phyloP scores from a whole-genome alignment of 2,329 filamentous ascomycete genomes.

The Alternaria triticimaculans region DNA sequence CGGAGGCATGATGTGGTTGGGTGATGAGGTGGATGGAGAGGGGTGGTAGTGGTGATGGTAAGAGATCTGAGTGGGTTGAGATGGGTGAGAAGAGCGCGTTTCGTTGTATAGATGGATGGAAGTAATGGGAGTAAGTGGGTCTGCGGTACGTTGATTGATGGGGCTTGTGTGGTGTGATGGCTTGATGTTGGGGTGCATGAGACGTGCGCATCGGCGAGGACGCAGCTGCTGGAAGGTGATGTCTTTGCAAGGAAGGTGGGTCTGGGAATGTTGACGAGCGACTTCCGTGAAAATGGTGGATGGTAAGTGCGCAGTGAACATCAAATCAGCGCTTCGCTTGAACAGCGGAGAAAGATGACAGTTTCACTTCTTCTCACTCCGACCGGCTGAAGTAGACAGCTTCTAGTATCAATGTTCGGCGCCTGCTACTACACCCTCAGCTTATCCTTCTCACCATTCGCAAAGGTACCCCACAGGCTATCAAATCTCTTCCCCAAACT shows the following conservation, averaged over 20 bases:
- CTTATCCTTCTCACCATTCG: not conserved
- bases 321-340: not conserved
- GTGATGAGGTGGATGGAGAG: not conserved
- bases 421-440: not conserved
- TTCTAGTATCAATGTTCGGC: not conserved
- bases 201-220: fast-evolving
- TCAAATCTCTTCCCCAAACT: not conserved
- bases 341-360: not conserved
- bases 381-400: not conserved
- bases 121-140: not conserved
- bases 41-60: not conserved
- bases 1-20: not conserved
- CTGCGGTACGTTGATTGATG: not conserved
- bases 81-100: not conserved
- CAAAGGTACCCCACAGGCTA: not conserved
- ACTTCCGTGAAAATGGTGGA: not conserved
- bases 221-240: not conserved
- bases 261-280: not conserved
- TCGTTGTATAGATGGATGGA: not conserved
- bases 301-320: not conserved
- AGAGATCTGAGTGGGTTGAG: not conserved
- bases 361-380: not conserved
- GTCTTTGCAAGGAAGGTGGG: not conserved
- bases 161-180: not conserved
- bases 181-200: not conserved